Evolutionary conservation across 495 filamentous ascomycete species (phyloP).

Genomic region (Penicillium alfredii): DNA sequence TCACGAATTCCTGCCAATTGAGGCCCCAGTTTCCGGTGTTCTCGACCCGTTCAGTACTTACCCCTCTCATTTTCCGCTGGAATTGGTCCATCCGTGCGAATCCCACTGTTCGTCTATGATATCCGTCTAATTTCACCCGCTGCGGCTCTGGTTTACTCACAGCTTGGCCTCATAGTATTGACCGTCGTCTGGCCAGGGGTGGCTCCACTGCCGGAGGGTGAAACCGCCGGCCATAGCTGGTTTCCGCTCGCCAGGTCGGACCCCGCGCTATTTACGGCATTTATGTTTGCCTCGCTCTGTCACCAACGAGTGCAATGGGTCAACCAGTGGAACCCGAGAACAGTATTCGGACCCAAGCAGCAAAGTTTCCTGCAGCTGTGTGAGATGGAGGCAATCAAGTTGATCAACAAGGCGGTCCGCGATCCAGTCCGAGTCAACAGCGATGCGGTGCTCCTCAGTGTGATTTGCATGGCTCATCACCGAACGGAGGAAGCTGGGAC

Average conservation of each 20-base stretch:
- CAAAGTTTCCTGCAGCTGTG: conserved; percentile 24
- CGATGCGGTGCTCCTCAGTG: conserved; percentile 35
- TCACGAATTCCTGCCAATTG: conserved; percentile 13
- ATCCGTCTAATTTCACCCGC: not conserved
- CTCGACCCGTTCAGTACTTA: conserved; percentile 33
- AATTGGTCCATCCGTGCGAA: conserved; percentile 21
- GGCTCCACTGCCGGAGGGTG: conserved; percentile 13
- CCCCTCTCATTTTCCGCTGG: conserved; percentile 17
- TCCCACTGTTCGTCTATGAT: conserved; percentile 18
- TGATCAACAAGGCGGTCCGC: conserved; percentile 31
- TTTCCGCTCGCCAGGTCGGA: conserved; percentile 33
- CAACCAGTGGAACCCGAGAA: conserved; percentile 20
- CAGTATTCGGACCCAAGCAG: conserved; percentile 21
- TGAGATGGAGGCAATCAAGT: conserved; percentile 34
- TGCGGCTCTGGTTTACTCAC: not conserved
- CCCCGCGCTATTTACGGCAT: conserved; percentile 33
- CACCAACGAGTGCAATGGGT: conserved; percentile 36
- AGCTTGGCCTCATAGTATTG: conserved; percentile 23
- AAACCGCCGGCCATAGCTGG: conserved; percentile 20
- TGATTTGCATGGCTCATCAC: conserved; percentile 41
- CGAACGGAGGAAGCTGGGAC: conserved; percentile 15
- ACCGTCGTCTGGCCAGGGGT: conserved; percentile 34
- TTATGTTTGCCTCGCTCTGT: conserved; percentile 35
- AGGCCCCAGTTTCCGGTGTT: conserved; percentile 16
- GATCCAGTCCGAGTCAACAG: conserved; percentile 27